Percentiles rank a stretch among this genome's conserved stretches.
These are phyloP conservation scores for Penicillium digitatum DNA, from an alignment of 2,329 filamentous ascomycete genomes.

Conservation along the genomic window DNA sequence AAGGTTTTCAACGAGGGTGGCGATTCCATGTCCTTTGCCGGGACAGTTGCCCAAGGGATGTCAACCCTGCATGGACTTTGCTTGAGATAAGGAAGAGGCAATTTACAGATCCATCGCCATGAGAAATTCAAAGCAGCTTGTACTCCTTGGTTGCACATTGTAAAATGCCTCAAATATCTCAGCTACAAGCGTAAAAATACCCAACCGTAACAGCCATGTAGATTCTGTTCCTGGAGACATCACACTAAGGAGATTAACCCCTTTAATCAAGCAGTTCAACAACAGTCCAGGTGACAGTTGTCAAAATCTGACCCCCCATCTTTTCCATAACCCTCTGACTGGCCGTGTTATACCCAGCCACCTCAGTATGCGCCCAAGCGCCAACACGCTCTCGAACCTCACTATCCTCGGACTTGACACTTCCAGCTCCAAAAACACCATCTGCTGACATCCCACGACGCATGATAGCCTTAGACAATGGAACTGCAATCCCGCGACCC, in stretches of 20 bases:
- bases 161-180: background rate
- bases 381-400: conserved; percentile 10
- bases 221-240: too few species aligned
- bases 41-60: background rate
- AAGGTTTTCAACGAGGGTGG: background rate
- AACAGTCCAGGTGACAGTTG: conserved; percentile 39
- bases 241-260: background rate
- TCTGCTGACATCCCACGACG: conserved; percentile 23
- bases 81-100: background rate
- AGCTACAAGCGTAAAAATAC: background rate
- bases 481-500: conserved; percentile 34
- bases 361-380: conserved; percentile 40
- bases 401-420: conserved; percentile 4
- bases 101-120: background rate
- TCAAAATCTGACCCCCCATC: conserved; percentile 36
- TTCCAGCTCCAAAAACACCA: conserved; percentile 19
- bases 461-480: conserved; percentile 35
- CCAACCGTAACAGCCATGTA: background rate
- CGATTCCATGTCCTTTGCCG: background rate
- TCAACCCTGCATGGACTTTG: background rate
- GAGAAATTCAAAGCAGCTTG: background rate
- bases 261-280: conserved; percentile 29
- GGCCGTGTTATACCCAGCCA: conserved; percentile 32
- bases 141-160: too few species aligned
- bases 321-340: conserved; percentile 46